phyloP scores from a whole-genome alignment of 2,329 filamentous ascomycete genomes.

The Arthrobotrys megalospora region DNA sequence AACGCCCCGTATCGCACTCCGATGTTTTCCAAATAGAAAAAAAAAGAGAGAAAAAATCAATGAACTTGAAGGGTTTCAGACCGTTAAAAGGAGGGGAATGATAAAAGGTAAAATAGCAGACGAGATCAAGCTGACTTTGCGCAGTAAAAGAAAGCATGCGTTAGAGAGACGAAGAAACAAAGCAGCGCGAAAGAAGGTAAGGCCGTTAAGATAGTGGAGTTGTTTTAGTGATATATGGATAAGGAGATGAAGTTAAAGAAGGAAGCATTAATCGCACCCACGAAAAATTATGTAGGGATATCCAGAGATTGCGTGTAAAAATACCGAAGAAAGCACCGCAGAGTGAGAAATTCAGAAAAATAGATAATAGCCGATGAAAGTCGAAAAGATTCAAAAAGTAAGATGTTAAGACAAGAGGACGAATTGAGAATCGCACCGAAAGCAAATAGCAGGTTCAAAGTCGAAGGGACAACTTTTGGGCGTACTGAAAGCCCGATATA shows the following conservation, averaged over 20 bases:
- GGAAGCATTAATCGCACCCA: constrained; percentile 26
- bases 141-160: constrained; percentile 12
- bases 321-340: not conserved
- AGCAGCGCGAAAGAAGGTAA: constrained; percentile 18
- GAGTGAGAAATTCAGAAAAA: constrained; percentile 4
- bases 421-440: constrained; percentile 49
- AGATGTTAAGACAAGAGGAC: constrained; percentile 51
- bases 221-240: constrained; percentile 41
- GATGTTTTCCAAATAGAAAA: constrained; percentile 42
- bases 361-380: not conserved
- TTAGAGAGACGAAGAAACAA: constrained; percentile 17
- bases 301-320: constrained; percentile 2
- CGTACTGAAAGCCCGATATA: constrained; percentile 50
- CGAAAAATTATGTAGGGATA: constrained; percentile 27
- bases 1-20: constrained; percentile 54
- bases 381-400: constrained; percentile 19
- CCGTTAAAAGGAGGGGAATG: constrained; percentile 12
- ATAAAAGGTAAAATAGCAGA: constrained; percentile 7
- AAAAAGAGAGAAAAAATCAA: constrained; percentile 9
- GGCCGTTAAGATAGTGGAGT: constrained; percentile 60
- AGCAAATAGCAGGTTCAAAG: constrained; percentile 33
- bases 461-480: constrained; percentile 48
- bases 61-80: constrained; percentile 15
- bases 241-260: constrained; percentile 2
- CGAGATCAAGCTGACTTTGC: constrained; percentile 27